Conservation (phyloP, 345 rosid genomes). For the Arabidopsis arenosa region DNA sequence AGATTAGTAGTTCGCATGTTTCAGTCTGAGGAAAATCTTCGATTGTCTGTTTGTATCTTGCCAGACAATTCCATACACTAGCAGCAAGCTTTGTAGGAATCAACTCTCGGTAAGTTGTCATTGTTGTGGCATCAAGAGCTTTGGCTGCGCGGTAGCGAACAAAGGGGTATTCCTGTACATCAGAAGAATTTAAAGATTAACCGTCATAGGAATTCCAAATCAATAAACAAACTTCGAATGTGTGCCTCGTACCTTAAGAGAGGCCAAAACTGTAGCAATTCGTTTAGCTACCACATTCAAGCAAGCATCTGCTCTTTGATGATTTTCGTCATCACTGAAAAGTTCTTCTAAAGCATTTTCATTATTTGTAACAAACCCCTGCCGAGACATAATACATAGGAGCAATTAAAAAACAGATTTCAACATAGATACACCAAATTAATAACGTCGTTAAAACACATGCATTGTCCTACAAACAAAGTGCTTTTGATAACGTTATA, state of each 20-base stretch:
- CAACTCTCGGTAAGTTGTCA: conserved; percentile 88
- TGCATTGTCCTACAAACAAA: neutral
- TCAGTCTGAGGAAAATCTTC: conserved; percentile 86
- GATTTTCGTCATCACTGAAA: conserved; percentile 77
- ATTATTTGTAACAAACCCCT: conserved; percentile 87
- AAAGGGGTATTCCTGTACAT: conserved; percentile 81
- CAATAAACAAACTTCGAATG: conserved; percentile 32
- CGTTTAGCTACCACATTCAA: conserved; percentile 91
- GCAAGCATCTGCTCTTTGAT: conserved; percentile 77
- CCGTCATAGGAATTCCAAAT: conserved; percentile 21
- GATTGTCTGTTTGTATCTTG: conserved; percentile 68
- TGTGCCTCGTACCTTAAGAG: conserved; percentile 68
- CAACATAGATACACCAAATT: neutral
- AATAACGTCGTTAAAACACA: neutral
- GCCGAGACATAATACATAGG: conserved; percentile 6
- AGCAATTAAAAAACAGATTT: neutral
- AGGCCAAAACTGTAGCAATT: conserved; percentile 93
- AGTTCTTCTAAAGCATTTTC: conserved; percentile 91
- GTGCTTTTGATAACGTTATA: neutral
- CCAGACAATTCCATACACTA: conserved; percentile 84
- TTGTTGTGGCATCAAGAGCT: conserved; percentile 87
- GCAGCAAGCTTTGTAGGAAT: conserved; percentile 99
- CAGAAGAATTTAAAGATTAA: conserved; percentile 23
- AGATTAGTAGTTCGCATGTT: conserved; percentile 92
- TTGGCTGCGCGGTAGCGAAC: conserved; percentile 94